Conservation (phyloP, 352 stramenopile genomes). For the Phytophthora ohioensis region DNA sequence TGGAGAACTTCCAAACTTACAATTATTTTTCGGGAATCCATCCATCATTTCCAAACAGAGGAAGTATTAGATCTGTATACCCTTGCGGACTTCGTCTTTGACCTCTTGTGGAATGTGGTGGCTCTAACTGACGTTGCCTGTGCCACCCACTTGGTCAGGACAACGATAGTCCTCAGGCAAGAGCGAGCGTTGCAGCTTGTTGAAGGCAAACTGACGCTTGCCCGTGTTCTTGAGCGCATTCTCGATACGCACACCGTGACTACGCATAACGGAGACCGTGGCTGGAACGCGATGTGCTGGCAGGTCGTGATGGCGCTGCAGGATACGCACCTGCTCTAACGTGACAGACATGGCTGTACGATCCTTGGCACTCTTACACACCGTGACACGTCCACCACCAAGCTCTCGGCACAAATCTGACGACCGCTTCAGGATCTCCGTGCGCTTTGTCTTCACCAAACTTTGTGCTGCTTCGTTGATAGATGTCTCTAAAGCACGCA, state of each 20-base stretch:
- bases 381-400: conserved; percentile 92
- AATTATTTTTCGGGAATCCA: too few species aligned
- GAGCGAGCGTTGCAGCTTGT: conserved; percentile 89
- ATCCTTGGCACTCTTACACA: conserved; percentile 98
- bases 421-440: conserved; percentile 85
- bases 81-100: conserved; percentile 22
- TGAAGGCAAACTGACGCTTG: conserved; percentile 91
- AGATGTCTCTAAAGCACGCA: conserved; percentile 65
- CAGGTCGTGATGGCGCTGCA: conserved; percentile 87
- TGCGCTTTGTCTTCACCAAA: conserved; percentile 88
- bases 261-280: conserved; percentile 90
- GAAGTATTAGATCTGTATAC: conserved; percentile 43
- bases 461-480: conserved; percentile 85
- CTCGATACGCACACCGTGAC: conserved; percentile 88
- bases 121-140: conserved; percentile 85
- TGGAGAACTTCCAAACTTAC: too few species aligned
- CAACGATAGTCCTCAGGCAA: conserved; percentile 89
- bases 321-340: conserved; percentile 93
- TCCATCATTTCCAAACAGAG: neutral
- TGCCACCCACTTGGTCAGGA: conserved; percentile 84
- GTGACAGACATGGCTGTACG: conserved; percentile 98
- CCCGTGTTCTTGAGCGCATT: conserved; percentile 92
- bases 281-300: conserved; percentile 74
- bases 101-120: conserved; percentile 8
- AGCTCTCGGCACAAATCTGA: conserved; percentile 87